phyloP scores from a whole-genome alignment of 306 rosid species.

The Vigna unguiculata region DNA sequence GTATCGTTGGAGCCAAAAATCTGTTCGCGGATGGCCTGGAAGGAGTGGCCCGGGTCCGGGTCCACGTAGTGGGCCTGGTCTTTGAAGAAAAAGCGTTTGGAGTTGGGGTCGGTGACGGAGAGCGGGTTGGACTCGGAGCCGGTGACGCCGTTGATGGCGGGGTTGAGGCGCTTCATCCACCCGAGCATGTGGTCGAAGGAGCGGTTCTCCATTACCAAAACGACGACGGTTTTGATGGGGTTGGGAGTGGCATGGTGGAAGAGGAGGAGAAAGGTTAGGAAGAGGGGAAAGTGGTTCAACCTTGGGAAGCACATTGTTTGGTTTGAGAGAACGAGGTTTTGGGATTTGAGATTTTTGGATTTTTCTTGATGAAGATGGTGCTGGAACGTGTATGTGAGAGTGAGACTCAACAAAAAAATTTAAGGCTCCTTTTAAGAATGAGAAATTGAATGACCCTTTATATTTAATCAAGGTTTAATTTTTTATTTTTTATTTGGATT shows the following conservation, averaged over 20 bases:
- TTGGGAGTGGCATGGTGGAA: slow-evolving; percentile 30
- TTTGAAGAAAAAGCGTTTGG: slow-evolving; percentile 57
- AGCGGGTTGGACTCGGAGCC: slow-evolving; percentile 64
- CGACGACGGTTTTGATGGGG: slow-evolving; percentile 82
- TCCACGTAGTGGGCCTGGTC: slow-evolving; percentile 66
- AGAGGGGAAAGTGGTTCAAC: background rate
- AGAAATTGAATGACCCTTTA: too few relatives aligned
- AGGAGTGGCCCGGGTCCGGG: slow-evolving; percentile 95
- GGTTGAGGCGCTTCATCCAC: slow-evolving; percentile 88
- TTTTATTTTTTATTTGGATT: too few relatives aligned
- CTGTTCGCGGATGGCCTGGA: slow-evolving; percentile 84
- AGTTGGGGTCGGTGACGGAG: slow-evolving; percentile 59
- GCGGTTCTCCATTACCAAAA: slow-evolving; percentile 90
- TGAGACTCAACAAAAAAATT: too few relatives aligned
- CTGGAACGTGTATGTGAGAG: too few relatives aligned
- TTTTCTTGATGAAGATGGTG: background rate
- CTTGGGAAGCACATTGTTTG: slow-evolving; percentile 6
- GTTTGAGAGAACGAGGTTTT: background rate
- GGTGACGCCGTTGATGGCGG: slow-evolving; percentile 75
- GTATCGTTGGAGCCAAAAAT: slow-evolving; percentile 68
- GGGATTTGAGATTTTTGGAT: background rate
- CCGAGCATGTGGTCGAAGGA: slow-evolving; percentile 98
- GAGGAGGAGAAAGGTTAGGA: slow-evolving; percentile 34
- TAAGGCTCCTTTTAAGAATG: too few relatives aligned
- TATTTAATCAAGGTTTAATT: too few relatives aligned